Percentiles rank a stretch among this genome's conserved stretches.
phyloP scores from a whole-genome alignment of 164 flowering plant species.

The Echeveria elegans region DNA sequence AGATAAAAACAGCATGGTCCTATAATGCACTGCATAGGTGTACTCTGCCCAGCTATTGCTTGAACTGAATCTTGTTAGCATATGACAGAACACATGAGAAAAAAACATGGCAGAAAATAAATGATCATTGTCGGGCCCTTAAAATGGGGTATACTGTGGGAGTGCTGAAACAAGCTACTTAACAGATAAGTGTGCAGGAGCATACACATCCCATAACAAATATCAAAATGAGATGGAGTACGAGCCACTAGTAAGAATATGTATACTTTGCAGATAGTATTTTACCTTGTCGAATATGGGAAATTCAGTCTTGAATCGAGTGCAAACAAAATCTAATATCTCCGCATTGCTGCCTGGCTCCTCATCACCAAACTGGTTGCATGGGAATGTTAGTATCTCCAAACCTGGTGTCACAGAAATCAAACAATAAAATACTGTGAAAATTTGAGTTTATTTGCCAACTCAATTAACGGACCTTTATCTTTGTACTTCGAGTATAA shows the following conservation, averaged over 20 bases:
- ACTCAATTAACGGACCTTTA: not conserved
- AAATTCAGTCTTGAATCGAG: constrained; percentile 50
- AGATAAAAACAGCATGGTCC: not conserved
- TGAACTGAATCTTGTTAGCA: not conserved
- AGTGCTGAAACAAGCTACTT: not conserved
- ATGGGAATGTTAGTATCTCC: constrained; percentile 67
- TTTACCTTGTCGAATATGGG: constrained; percentile 61
- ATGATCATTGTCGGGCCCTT: not conserved
- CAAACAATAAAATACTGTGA: not conserved
- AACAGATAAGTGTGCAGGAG: not conserved
- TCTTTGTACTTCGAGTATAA: constrained; percentile 3
- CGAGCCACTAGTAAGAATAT: not conserved
- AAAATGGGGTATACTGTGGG: not conserved
- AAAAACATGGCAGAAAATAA: not conserved
- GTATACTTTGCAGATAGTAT: not conserved
- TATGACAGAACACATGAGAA: not conserved
- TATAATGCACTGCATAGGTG: not conserved
- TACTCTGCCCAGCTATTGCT: not conserved
- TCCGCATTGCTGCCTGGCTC: constrained; percentile 53
- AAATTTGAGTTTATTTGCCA: not conserved
- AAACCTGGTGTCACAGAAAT: constrained; percentile 25
- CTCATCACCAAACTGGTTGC: constrained; percentile 60
- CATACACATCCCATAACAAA: not conserved
- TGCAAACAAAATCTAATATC: constrained; percentile 52
- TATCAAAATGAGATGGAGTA: not conserved